Percentiles rank a stretch among this genome's conserved stretches.
phyloP scores from a whole-genome alignment of 371 early-diverging fungal genomes.

The Actinomortierella wolfii region DNA sequence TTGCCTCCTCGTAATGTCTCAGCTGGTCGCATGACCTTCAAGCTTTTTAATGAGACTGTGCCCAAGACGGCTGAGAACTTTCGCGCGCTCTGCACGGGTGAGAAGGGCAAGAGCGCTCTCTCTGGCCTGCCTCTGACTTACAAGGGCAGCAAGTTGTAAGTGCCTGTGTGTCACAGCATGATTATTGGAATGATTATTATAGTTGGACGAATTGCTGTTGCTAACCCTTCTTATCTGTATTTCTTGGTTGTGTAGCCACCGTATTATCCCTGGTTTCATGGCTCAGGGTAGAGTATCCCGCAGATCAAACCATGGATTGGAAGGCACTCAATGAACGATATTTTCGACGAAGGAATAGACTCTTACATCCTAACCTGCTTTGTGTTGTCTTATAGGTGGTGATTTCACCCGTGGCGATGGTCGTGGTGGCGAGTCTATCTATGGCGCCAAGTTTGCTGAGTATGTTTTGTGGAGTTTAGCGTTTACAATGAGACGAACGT shows the following conservation, averaged over 20 bases:
- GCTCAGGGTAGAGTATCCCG: conserved; percentile 87
- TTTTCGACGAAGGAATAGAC: too few relatives aligned
- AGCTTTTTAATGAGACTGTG: conserved; percentile 82
- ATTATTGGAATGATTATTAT: background rate
- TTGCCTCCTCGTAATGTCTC: background rate
- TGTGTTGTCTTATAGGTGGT: conserved; percentile 8
- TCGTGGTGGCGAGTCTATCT: conserved; percentile 95
- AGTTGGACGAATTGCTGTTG: background rate
- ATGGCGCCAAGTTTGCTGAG: conserved; percentile 94
- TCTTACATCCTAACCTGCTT: too few relatives aligned
- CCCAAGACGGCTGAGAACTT: conserved; percentile 98
- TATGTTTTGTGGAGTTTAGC: conserved; percentile 38
- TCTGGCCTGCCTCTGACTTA: conserved; percentile 71
- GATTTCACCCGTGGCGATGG: conserved; percentile 94
- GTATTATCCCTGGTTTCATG: conserved; percentile 97
- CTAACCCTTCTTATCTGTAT: background rate
- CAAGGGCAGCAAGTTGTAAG: conserved; percentile 84
- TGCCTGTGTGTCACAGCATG: background rate
- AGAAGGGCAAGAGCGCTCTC: conserved; percentile 70
- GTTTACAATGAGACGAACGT: background rate
- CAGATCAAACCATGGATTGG: too few relatives aligned
- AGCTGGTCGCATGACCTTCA: conserved; percentile 68
- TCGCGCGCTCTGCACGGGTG: conserved; percentile 80
- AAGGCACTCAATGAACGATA: too few relatives aligned
- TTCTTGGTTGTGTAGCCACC: conserved; percentile 62